Evolutionary conservation across 371 early-diverging fungal species (phyloP).

Genomic region (Apophysomyces elegans): DNA sequence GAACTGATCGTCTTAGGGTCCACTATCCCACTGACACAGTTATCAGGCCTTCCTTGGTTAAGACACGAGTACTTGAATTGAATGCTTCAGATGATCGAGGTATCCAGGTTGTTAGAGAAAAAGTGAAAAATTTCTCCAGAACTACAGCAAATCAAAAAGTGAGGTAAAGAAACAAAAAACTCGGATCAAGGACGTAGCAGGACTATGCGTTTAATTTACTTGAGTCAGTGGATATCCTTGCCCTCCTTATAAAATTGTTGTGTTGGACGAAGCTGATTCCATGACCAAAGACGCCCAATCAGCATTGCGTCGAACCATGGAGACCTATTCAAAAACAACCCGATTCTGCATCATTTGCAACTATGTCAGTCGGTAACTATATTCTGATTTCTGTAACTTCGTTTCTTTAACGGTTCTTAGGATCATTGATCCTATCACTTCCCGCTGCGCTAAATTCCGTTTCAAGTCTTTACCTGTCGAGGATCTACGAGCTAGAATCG

Average conservation of each 20-base stretch:
- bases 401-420: conserved; percentile 40
- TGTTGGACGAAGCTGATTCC: conserved; percentile 99
- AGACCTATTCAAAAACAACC: conserved; percentile 93
- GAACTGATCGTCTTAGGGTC: background rate
- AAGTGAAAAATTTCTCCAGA: conserved; percentile 97
- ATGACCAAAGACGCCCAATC: conserved; percentile 99
- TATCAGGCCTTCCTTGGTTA: conserved; percentile 72
- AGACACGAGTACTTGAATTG: conserved; percentile 91
- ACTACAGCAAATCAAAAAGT: conserved; percentile 61
- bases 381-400: background rate
- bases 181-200: background rate
- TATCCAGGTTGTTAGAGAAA: conserved; percentile 94
- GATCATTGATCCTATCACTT: conserved; percentile 95
- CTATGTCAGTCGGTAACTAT: conserved; percentile 81
- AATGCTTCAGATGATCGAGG: conserved; percentile 99
- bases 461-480: conserved; percentile 81
- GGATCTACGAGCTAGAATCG: conserved; percentile 60
- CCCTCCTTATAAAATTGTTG: conserved; percentile 95
- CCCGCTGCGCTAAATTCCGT: conserved; percentile 96
- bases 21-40: background rate
- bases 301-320: conserved; percentile 99
- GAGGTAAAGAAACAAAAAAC: conserved; percentile 28
- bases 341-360: conserved; percentile 99
- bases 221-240: conserved; percentile 47
- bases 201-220: too few species aligned